phyloP scores from a whole-genome alignment of 176 grass and related monocot species.

The Phoenix roebelenii region DNA sequence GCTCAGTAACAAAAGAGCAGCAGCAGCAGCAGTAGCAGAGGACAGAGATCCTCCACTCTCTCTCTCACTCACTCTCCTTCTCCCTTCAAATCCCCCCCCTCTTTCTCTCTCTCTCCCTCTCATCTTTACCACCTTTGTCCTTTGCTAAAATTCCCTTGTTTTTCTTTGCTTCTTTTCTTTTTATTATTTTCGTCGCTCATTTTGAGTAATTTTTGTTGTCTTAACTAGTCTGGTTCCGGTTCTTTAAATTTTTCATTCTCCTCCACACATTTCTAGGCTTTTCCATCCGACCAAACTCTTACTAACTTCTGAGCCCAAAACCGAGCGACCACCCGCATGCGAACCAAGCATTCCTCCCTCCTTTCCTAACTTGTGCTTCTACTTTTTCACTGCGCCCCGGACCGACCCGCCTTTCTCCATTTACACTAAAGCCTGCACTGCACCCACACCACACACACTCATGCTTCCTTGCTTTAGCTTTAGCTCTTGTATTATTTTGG shows the following conservation, averaged over 20 bases:
- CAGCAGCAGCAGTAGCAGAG: slow-evolving; percentile 21
- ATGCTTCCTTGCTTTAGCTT: slow-evolving; percentile 7
- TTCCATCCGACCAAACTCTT: slow-evolving; percentile 13
- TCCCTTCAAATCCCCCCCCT: too few relatives aligned
- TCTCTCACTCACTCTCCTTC: slow-evolving; percentile 1
- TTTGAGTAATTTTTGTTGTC: too few relatives aligned
- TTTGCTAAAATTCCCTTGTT: slow-evolving; percentile 8
- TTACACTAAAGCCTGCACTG: slow-evolving; percentile 41
- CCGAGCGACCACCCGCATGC: slow-evolving; percentile 24
- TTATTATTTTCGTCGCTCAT: too few relatives aligned
- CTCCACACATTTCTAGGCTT: slow-evolving; percentile 4
- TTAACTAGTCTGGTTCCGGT: too few relatives aligned
- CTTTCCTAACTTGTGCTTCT: slow-evolving; percentile 7
- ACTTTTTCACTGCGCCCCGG: slow-evolving; percentile 5
- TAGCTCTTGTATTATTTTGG: too few relatives aligned
- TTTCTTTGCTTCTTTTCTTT: not conserved
- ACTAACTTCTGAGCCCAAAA: slow-evolving; percentile 15
- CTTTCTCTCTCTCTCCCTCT: not conserved
- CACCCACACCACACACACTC: slow-evolving; percentile 27
- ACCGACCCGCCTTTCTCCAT: slow-evolving; percentile 1
- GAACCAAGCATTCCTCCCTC: slow-evolving; percentile 14
- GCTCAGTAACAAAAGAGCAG: slow-evolving; percentile 47
- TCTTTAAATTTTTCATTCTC: not conserved
- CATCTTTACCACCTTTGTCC: slow-evolving; percentile 1
- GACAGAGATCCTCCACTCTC: slow-evolving; percentile 37